Evolutionary conservation across 768 basidiomycete genomes (phyloP), one percentile per base, ranked within the genome.

Genomic region (Tulasnella calospora): DNA sequence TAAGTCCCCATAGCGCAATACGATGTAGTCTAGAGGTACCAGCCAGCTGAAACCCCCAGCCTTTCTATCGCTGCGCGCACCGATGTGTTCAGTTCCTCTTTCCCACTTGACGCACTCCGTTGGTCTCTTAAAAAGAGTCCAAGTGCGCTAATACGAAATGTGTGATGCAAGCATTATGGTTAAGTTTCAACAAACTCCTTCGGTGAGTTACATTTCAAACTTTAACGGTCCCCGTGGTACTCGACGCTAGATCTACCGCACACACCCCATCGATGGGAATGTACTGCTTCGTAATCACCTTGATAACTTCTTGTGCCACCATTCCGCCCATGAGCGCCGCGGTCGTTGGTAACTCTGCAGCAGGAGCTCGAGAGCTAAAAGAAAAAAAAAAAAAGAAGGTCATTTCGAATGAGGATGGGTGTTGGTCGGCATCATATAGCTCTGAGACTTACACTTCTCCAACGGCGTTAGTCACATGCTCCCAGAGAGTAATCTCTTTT

Each of bases 251-350:
- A 85, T 99, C 96, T 71, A 97, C 86, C 33, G 94, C 87, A 81
- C 92, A 94, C 80, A 92, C 92, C 19, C 94, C 94, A 79, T 92
- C 90, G 72, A 97, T 88, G 10, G 98, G 96, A 19, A 96, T 88
- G 83, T 99, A 99, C 84, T 99, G 98, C 82, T 90, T 91, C 78
- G 97, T 99, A 82, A 97, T 92, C 85, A 99, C 88, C 88, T 99
- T 99, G 88, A 99, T 99, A 8, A 91, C 91, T 83, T 99, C 98
- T 81, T 99, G 98, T 35, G 96, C 95, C 27, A 98, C 92, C 46
- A 99, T 84, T 2, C 98, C 98, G 1, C 98, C 98, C 0, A 98
- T 86, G 82, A 99, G 90, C 1, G 96, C 96, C 0, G 97, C 94
- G 1, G 92, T 96, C 81, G 96, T 99, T 8, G 97, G 97, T 3